Conservation (phyloP, 768 basidiomycete species). For the Termitomyces sp. region DNA sequence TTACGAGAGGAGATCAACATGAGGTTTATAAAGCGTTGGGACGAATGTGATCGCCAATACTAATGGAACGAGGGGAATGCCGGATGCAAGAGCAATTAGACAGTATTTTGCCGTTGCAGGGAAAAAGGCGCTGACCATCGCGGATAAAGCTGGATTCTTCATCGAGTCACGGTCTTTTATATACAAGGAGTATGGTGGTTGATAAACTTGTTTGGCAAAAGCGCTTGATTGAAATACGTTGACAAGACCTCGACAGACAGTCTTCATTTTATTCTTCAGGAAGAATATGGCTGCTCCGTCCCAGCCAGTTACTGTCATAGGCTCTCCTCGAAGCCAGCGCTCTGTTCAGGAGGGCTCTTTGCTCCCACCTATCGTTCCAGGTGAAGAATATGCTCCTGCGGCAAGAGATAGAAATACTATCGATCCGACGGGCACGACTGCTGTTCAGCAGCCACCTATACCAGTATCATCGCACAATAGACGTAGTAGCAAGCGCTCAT, state of each 20-base stretch:
- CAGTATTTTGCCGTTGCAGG: no score
- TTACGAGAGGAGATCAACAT: no score
- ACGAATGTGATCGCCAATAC: no score
- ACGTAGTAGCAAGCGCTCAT: constrained; percentile 4
- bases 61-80: no score
- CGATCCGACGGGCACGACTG: constrained; percentile 3
- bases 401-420: constrained; percentile 8
- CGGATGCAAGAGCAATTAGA: no score
- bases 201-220: constrained; percentile 6
- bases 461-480: neutral
- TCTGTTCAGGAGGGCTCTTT: neutral
- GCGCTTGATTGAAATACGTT: neutral
- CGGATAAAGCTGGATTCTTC: no score
- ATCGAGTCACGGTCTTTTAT: no score
- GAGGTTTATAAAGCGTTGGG: no score
- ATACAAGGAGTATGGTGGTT: no score
- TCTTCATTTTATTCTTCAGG: neutral
- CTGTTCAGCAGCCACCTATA: neutral
- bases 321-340: neutral
- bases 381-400: neutral
- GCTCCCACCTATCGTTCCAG: neutral
- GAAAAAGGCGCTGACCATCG: no score
- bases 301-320: neutral
- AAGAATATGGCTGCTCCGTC: constrained; percentile 1
- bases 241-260: neutral